Evolutionary conservation across 2,329 filamentous ascomycete species (phyloP), one percentile per base, ranked within the genome.

Genomic region (Aureobasidium lini): DNA sequence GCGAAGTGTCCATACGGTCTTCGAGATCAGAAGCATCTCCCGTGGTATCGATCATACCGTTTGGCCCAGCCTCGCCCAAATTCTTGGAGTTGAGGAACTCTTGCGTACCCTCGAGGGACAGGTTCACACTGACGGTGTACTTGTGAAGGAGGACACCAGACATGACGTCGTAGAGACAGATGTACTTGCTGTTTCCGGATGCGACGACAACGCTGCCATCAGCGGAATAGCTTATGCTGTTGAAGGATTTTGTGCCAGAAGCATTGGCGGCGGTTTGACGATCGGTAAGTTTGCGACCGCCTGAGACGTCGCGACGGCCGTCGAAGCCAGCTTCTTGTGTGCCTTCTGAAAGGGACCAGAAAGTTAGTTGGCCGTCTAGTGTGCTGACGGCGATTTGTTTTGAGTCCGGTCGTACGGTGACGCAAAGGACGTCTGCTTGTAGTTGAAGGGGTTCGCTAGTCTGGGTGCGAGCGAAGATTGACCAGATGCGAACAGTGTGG

Each of bases 161-260:
- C 60, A 86, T 85, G 34, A 95, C 90, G n/a, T 95, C 93, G 75
- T 99, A 99, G 60, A 99, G 75, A 71, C 94, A 97, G 56, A 99
- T 96, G 73, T 95, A 96, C 76, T 99, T 99, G 85, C 91, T 96
- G 79, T 94, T 96, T 34, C 94, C 94, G 49, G 85, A 92, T 0
- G 93, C 94, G 42, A 99, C 79, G 10, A 99, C 79, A 67, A 94
- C 96, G 63, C 85, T 89, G 11, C 94, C 94, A 70, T 99, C 94
- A 1, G 90, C 88, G 71, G 91, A 96, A 76, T 97, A 99, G 57
- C 84, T 84, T 64, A 99, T 89, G 6, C 88, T 88, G 68, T 83
- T 87, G 76, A 96, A 99, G 64, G 85, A 88, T 72, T 99, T 99
- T 43, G 90, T 96, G 39, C 90, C 90, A 1, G 90, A 83, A 2